Evolutionary conservation across 306 rosid genomes (phyloP).

Genomic region (Ceratonia siliqua): DNA sequence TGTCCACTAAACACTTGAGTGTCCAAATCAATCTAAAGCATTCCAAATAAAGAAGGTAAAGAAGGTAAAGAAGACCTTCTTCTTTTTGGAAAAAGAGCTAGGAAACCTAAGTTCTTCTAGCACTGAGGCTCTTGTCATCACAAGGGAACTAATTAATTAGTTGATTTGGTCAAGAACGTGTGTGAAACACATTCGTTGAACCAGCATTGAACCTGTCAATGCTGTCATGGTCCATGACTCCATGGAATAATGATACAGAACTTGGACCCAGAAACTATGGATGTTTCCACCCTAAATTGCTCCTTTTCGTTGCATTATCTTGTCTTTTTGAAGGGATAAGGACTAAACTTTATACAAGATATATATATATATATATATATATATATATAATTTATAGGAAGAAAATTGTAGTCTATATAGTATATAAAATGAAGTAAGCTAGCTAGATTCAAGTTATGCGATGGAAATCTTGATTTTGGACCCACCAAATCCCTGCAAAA

Average conservation of each 20-base stretch:
- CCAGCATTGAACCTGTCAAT: no score
- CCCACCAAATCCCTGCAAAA: constrained; percentile 18
- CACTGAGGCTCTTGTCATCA: no score
- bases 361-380: background rate
- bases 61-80: background rate
- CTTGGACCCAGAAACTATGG: background rate
- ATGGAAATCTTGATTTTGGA: background rate
- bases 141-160: no score
- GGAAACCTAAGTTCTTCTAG: no score
- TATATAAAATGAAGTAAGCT: background rate
- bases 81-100: no score
- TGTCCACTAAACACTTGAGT: background rate
- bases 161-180: background rate
- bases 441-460: background rate
- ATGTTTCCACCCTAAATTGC: background rate
- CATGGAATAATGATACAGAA: background rate
- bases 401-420: background rate
- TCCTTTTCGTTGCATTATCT: background rate
- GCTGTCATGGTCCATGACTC: background rate
- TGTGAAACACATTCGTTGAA: background rate
- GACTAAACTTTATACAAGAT: background rate
- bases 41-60: constrained; percentile 20
- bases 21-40: constrained; percentile 15
- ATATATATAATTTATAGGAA: background rate
- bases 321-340: background rate